Conservation (phyloP, 345 rosid species). For the Erodium maritimum region DNA sequence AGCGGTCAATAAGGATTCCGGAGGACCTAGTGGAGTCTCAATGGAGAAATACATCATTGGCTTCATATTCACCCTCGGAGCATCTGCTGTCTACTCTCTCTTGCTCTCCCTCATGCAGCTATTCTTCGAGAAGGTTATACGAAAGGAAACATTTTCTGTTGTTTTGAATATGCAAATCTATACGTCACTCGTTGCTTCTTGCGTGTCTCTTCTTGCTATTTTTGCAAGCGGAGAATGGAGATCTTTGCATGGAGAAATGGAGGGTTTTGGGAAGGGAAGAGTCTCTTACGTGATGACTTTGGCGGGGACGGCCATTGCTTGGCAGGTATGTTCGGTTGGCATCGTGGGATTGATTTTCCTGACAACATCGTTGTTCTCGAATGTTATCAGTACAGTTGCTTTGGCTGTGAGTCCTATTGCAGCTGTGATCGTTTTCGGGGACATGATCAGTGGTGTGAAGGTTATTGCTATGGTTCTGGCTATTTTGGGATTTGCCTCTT, state of each 20-base stretch:
- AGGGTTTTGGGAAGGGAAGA: slow-evolving; percentile 27
- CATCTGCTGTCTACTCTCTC: slow-evolving; percentile 72
- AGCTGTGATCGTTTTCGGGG: slow-evolving; percentile 42
- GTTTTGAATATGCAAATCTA: slow-evolving; percentile 59
- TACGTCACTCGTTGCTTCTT: slow-evolving; percentile 36
- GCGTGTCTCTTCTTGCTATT: slow-evolving; percentile 30
- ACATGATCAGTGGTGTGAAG: slow-evolving; percentile 55
- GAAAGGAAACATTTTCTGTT: slow-evolving; percentile 36
- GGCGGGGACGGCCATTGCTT: slow-evolving; percentile 40
- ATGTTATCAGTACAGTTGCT: slow-evolving; percentile 50
- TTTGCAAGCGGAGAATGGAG: slow-evolving; percentile 69
- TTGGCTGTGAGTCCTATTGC: slow-evolving; percentile 55
- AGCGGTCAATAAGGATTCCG: slow-evolving; percentile 52
- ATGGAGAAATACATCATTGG: slow-evolving; percentile 42
- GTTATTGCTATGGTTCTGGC: slow-evolving; percentile 55
- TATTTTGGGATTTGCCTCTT: slow-evolving; percentile 46
- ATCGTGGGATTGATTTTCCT: slow-evolving; percentile 57
- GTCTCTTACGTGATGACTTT: slow-evolving; percentile 43
- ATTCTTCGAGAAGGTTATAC: slow-evolving; percentile 52
- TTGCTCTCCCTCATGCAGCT: slow-evolving; percentile 72
- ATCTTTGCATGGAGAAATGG: slow-evolving; percentile 43
- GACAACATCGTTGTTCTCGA: slow-evolving; percentile 66
- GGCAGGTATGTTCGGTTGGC: slow-evolving; percentile 65
- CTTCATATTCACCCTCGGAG: slow-evolving; percentile 43
- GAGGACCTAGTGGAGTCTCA: slow-evolving; percentile 42